A percentile compares a stretch with the other conserved stretches of the same genome.
phyloP scores from a whole-genome alignment of 176 grass and related monocot genomes.

The Juncus inflexus region DNA sequence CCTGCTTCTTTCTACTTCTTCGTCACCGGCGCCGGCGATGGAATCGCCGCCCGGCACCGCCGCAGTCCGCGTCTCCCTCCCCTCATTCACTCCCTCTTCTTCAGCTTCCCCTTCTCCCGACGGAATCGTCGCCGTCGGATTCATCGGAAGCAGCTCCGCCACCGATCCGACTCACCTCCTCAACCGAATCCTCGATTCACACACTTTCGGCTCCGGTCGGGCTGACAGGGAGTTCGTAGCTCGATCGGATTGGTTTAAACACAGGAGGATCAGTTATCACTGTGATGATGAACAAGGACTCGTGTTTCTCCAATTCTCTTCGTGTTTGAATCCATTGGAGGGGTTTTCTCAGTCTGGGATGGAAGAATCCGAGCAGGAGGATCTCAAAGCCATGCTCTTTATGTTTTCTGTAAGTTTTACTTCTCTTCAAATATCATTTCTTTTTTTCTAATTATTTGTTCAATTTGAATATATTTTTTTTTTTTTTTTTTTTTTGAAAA shows the following conservation, averaged over 20 bases:
- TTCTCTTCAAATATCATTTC: background rate
- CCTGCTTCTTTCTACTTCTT: background rate
- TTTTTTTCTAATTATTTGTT: background rate
- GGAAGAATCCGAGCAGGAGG: conserved; percentile 28
- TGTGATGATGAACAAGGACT: conserved; percentile 48
- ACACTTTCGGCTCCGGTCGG: conserved; percentile 54
- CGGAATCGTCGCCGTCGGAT: conserved; percentile 63
- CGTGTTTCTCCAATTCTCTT: conserved; percentile 62
- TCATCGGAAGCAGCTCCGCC: conserved; percentile 40
- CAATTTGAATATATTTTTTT: conserved; percentile 4
- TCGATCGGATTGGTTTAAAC: conserved; percentile 34
- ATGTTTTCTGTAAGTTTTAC: conserved; percentile 68
- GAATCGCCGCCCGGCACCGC: conserved; percentile 33
- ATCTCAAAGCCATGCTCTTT: conserved; percentile 71
- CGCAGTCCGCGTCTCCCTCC: conserved; percentile 32
- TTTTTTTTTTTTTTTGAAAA: conserved; percentile 3
- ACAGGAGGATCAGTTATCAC: conserved; percentile 60
- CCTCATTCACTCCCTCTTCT: conserved; percentile 13
- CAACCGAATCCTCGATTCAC: conserved; percentile 64
- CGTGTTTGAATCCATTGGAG: conserved; percentile 24
- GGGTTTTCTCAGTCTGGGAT: conserved; percentile 15
- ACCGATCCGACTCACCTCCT: conserved; percentile 48
- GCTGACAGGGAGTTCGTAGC: conserved; percentile 35
- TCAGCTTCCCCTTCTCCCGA: conserved; percentile 29
- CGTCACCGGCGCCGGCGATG: conserved; percentile 37